Evolutionary conservation across 495 filamentous ascomycete species (phyloP), one percentile per base, ranked within the genome.

Genomic region (Lophium mytilinum): DNA sequence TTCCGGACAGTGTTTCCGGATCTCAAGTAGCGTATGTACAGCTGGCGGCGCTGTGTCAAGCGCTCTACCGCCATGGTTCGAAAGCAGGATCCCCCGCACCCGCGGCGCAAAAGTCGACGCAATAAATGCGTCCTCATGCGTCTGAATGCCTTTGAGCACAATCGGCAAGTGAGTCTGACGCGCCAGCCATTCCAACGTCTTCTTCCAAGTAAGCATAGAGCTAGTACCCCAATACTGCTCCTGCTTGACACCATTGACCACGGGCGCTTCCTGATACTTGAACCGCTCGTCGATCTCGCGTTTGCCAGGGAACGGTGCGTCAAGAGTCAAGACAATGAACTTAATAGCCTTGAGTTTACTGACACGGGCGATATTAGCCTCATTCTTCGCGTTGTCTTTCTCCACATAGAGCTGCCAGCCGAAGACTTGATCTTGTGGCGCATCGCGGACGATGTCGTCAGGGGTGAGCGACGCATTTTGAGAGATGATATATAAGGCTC

Each of bases 401-500:
- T 95, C 88, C 21, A 92, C 88, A 71, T 97, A 96, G 5, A 97
- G 71, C 73, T 97, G 92, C 86, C 88, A 96, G 40, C 92, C 93
- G 67, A 95, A 90, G 4, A 90, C 73, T 68, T 95, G 88, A 4
- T 78, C 83, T 0, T 81, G 76, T 11, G 72, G 61, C 1, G 84
- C 83, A 49, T 83, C 82, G 35, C 80, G 78, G 11, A 90, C 84
- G 60, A 96, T 89, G 68, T 95, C 85, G 71, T 96, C 92, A 11
- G 88, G 89, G 4, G 86, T 87, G 80, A 90, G 84, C 14, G 83
- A 88, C 1, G 92, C 89, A 68, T 95, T 97, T 71, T 94, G 88
- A 41, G 85, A 90, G 37, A 96, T 83, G 50, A 95, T 76, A 66
- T 96, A 92, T 71, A 91, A 72, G 5, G 88, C 84, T 24, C 86